Evolutionary conservation across 805 yeast genomes (phyloP), one percentile per base, ranked within the genome.

Genomic region (Pichia pseudocactophila): DNA sequence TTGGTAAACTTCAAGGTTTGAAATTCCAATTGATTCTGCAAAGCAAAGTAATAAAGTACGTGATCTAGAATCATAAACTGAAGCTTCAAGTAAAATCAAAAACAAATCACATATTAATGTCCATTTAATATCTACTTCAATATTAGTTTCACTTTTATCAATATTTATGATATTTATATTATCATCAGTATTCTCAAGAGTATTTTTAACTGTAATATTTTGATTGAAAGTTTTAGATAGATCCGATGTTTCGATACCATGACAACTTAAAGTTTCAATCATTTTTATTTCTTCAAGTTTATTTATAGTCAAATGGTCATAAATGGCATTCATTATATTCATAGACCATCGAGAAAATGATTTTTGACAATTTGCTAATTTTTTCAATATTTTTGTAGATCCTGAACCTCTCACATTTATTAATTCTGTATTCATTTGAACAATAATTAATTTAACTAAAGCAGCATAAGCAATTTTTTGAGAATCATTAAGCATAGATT

Each of bases 381-480:
- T 68, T 49, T 74, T 77, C 17, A 84, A 74, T 4, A 80, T 66
- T 48, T 68, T 74, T 9, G 71, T 64, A 3, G 73, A 64, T 3
- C 76, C 72, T 0, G 78, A 66, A 9, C 74, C 74, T 43, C 76
- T 71, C 17, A 78, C 58, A 39, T 67, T 64, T 1, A 92, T 89
- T 44, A 89, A 62, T n/a, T 77, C 78, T 0, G 85, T 74, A 16
- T 95, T 95, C 82, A 88, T 77, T 17, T 83, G 84, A 19, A 82
- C 84, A 40, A 80, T 73, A 6, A 82, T 70, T 30, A 92, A 71
- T 51, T 84, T 82, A 8, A 82, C 78, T 9, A 90, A 69, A 0
- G 96, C 97, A 7, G 84, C 83, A 56, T 92, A 92, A 2, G 97
- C 97, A 47, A 89, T 81, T 54, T 85, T 81, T 59, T 92, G 96